Evolutionary conservation across 116 monocot species (phyloP).

Genomic region (Dioscorea cayenensis): DNA sequence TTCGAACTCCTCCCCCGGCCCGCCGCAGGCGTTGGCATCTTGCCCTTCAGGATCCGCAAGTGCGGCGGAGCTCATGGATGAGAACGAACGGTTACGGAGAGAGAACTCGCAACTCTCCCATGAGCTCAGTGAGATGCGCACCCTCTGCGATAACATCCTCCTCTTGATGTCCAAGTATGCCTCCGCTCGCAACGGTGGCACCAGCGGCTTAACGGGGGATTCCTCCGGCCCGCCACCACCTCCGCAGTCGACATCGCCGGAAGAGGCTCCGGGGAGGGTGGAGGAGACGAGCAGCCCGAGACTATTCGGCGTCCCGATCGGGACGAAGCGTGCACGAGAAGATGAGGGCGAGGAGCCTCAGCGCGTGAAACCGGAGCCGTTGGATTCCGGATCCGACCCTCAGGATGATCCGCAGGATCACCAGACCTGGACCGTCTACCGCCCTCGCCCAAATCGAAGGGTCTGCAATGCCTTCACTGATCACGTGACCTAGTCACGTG

Average conservation of each 20-base stretch:
- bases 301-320: slow-evolving; percentile 41
- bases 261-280: background rate
- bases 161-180: slow-evolving; percentile 27
- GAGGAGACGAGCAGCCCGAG: slow-evolving; percentile 8
- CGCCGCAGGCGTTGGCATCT: background rate
- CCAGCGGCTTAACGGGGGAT: background rate
- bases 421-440: slow-evolving; percentile 5
- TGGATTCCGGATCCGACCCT: slow-evolving; percentile 9
- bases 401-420: background rate
- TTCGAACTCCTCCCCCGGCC: slow-evolving; percentile 20
- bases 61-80: slow-evolving; percentile 19
- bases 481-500: slow-evolving; percentile 1
- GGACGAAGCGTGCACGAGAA: slow-evolving; percentile 15
- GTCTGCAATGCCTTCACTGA: slow-evolving; percentile 12
- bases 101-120: slow-evolving; percentile 29
- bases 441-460: slow-evolving; percentile 4
- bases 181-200: background rate
- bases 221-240: background rate
- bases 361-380: slow-evolving; percentile 19
- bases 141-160: slow-evolving; percentile 28
- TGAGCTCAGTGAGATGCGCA: slow-evolving; percentile 32
- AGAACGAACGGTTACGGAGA: slow-evolving; percentile 32
- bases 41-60: background rate
- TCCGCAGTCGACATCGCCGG: background rate
- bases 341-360: slow-evolving; percentile 1